Evolutionary conservation across 2,329 filamentous ascomycete genomes (phyloP).

Genomic region (Chlorencoelia australis): DNA sequence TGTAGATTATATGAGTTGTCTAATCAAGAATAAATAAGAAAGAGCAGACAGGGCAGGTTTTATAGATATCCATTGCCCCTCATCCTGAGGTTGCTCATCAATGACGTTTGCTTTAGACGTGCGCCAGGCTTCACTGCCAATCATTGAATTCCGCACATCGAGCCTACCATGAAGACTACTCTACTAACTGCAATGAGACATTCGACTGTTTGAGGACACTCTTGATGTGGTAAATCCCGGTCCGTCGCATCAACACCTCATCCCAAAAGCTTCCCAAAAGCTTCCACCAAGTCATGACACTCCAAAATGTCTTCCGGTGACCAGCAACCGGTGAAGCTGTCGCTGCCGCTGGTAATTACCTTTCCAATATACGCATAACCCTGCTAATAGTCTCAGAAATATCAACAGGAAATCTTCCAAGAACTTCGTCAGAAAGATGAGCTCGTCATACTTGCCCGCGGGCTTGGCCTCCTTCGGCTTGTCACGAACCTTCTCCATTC

Average conservation of each 20-base stretch:
- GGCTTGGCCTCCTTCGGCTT: conserved; percentile 82
- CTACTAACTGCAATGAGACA: too few species aligned
- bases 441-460: conserved; percentile 82
- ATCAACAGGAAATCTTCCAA: conserved; percentile 91
- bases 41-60: too few species aligned
- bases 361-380: neutral
- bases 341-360: conserved; percentile 54
- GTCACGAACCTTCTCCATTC: conserved; percentile 95
- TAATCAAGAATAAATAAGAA: neutral
- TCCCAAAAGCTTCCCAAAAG: too few species aligned
- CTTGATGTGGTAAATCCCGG: too few species aligned
- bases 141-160: too few species aligned
- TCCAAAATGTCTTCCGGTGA: conserved; percentile 32
- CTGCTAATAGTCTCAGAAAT: conserved; percentile 46
- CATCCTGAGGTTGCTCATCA: too few species aligned
- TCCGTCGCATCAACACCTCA: too few species aligned
- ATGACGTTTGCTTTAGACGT: too few species aligned
- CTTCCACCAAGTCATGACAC: conserved; percentile 20
- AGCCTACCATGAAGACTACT: too few species aligned
- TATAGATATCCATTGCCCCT: too few species aligned
- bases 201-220: too few species aligned
- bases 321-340: conserved; percentile 67
- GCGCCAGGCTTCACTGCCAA: too few species aligned
- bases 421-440: conserved; percentile 86
- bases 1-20: neutral